Percentiles rank a stretch among this genome's conserved stretches.
Evolutionary conservation across 225 moss, liverwort and hornwort species (phyloP).

Genomic region (Thuidium tamariscinum): DNA sequence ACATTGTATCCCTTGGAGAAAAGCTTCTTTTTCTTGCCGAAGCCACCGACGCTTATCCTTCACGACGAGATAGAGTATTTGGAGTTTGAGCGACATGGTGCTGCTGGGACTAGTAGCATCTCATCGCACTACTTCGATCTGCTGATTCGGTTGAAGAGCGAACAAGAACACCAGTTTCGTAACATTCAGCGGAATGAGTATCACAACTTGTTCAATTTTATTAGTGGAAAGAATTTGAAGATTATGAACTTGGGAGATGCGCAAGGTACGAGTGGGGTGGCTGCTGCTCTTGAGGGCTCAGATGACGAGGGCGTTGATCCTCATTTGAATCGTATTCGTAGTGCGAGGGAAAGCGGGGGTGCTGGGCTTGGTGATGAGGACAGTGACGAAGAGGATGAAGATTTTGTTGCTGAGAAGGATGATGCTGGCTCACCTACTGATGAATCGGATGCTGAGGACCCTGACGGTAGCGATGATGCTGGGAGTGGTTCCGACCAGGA

Average conservation of each 20-base stretch:
- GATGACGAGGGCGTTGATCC: constrained; percentile 99
- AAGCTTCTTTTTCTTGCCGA: constrained; percentile 98
- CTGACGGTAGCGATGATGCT: constrained; percentile 73
- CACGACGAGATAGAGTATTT: constrained; percentile 98
- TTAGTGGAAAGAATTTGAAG: constrained; percentile 85
- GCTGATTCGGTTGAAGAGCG: constrained; percentile 91
- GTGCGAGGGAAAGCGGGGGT: constrained; percentile 68
- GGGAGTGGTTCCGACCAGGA: constrained; percentile 52
- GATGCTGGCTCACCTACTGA: constrained; percentile 98
- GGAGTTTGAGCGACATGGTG: constrained; percentile 97
- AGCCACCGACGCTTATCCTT: constrained; percentile 94
- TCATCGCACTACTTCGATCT: constrained; percentile 98
- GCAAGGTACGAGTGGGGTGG: constrained; percentile 82
- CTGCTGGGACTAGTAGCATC: constrained; percentile 94
- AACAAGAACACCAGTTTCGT: constrained; percentile 96
- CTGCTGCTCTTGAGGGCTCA: constrained; percentile 86
- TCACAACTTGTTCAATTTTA: constrained; percentile 88
- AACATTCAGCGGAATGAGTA: constrained; percentile 97
- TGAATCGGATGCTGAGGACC: constrained; percentile 81
- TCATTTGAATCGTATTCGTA: constrained; percentile 92
- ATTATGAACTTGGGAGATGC: constrained; percentile 95
- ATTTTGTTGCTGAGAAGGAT: constrained; percentile 96
- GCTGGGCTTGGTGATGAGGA: constrained; percentile 76
- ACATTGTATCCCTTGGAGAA: constrained; percentile 94
- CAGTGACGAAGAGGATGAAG: constrained; percentile 98